Percentiles rank a stretch among this genome's conserved stretches.
Conservation (phyloP, 2,329 filamentous ascomycete genomes). For the Diaporthe citrichinensis region DNA sequence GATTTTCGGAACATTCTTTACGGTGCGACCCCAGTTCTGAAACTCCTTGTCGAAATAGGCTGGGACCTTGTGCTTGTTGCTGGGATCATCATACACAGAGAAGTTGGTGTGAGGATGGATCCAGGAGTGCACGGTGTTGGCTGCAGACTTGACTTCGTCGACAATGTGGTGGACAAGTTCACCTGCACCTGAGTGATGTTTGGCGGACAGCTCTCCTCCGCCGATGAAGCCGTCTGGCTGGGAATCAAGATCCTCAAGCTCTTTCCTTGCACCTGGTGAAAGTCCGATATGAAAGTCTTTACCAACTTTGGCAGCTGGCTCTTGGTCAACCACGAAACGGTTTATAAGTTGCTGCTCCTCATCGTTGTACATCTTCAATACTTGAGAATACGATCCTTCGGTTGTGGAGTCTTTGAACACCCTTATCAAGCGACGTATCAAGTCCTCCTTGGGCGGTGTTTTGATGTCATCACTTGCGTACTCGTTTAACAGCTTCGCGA, state of each 20-base stretch:
- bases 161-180: not conserved
- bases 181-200: not conserved
- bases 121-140: not conserved
- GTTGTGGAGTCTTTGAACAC: slow-evolving; percentile 11
- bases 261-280: not conserved
- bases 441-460: not conserved
- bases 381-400: not conserved
- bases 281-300: slow-evolving; percentile 5
- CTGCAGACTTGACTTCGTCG: not conserved
- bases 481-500: not conserved
- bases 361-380: not conserved
- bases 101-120: not conserved
- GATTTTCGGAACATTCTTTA: slow-evolving; percentile 55
- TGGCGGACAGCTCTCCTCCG: not conserved
- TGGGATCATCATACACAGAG: not conserved
- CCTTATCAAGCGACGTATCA: slow-evolving; percentile 4
- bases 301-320: not conserved
- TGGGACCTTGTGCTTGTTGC: not conserved
- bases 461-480: not conserved
- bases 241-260: not conserved
- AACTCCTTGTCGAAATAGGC: slow-evolving; percentile 49
- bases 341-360: not conserved
- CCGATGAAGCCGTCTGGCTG: not conserved
- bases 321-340: not conserved
- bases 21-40: slow-evolving; percentile 58